Base-by-base conservation (phyloP, 2,329 filamentous ascomycete species). In the Aspergillus hortae region DNA sequence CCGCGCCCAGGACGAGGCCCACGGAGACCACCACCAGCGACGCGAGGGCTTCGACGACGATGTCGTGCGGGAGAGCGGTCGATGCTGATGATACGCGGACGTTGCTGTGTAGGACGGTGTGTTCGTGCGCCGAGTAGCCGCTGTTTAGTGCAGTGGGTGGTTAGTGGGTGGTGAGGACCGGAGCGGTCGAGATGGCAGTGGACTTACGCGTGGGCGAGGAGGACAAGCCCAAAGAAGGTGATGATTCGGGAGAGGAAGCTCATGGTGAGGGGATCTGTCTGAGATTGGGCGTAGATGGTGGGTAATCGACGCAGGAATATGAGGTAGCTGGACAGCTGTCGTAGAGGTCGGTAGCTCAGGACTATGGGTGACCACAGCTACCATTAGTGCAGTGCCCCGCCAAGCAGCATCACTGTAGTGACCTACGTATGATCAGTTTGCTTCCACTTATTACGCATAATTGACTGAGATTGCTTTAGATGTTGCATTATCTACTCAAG, bases 41-140 rank as follows among this genome's bases (percentile, higher is more conserved):
- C 41, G 88, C 70, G 14, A 97, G 77, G 1, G 92, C 91, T 74
- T 99, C 94, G 61, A 95, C 80, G 35, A 85, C 84, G 63, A 99
- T 95, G 66, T 99, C 94, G 56, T 89, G 74, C 0, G 94, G 92
- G 1, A 97, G 80, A 49, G 70, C 79, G 76, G 68, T 48, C 78
- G 71, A 32, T 78, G 61, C 14, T 4, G 52, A 50, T 2, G 54
- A 53, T n/a, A 59, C 77, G 46, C 79, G 76, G 48, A 74, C 73
- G 60, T 79, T 78, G 51, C 86, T 82, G 61, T 86, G 83, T 46
- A 95, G 82, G 19, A 85, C 80, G 6, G 90, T 88, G 75, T 96
- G 89, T 75, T 99, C 94, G 73, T 96, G 89, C 44, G 92, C 91
- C 47, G 94, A 99, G 75, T 97, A 99, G 75, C 92, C 95, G 58